phyloP scores from a whole-genome alignment of 192 early-diverging fungal species.

The Umbelopsis ramanniana region DNA sequence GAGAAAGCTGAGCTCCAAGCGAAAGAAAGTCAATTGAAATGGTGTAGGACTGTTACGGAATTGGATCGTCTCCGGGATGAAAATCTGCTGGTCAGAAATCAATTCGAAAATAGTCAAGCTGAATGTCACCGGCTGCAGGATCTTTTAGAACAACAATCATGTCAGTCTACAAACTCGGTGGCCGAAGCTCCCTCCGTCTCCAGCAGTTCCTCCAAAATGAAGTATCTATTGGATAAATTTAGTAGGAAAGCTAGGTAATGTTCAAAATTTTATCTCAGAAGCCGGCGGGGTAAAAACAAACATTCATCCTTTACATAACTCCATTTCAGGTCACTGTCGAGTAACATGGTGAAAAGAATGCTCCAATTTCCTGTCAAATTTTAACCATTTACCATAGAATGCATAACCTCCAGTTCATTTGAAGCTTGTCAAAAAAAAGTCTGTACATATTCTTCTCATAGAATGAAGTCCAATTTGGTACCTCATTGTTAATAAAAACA shows the following conservation, averaged over 20 bases:
- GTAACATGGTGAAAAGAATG: too few species aligned
- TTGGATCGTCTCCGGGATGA: conserved; percentile 18
- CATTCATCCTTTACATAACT: too few species aligned
- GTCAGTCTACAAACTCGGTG: background rate
- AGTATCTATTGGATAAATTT: background rate
- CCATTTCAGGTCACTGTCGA: too few species aligned
- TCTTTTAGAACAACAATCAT: background rate
- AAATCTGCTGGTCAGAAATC: conserved; percentile 17
- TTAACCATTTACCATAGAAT: too few species aligned
- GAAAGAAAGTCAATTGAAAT: background rate
- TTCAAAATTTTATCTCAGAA: background rate
- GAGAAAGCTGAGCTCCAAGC: conserved; percentile 1
- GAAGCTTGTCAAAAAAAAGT: too few species aligned
- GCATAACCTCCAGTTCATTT: too few species aligned
- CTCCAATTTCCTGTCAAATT: too few species aligned
- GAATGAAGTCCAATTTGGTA: too few species aligned
- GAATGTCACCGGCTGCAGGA: background rate
- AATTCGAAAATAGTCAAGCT: background rate
- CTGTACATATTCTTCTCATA: too few species aligned
- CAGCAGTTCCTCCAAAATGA: background rate
- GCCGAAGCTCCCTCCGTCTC: background rate
- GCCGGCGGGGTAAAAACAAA: too few species aligned
- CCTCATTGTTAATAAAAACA: too few species aligned
- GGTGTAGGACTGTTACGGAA: background rate
- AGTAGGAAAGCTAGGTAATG: background rate